Evolutionary conservation across 768 basidiomycete genomes (phyloP).

Genomic region (Collybia nuda): DNA sequence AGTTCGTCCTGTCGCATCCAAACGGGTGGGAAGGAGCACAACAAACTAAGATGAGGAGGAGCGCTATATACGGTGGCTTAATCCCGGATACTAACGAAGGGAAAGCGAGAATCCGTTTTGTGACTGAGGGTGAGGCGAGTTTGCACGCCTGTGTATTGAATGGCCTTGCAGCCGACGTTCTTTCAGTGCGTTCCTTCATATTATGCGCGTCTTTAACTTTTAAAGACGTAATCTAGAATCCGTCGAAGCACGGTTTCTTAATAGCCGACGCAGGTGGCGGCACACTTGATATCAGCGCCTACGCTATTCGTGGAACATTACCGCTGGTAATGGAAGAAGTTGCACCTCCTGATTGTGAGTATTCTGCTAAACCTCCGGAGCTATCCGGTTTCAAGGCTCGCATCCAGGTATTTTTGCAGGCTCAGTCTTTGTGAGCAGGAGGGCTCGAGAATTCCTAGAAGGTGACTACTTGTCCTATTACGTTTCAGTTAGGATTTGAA

Average conservation of each 20-base stretch:
- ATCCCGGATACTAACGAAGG: constrained; percentile 76
- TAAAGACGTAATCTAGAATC: constrained; percentile 43
- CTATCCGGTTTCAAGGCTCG: constrained; percentile 2
- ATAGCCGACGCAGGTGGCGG: constrained; percentile 83
- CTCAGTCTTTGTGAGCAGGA: constrained; percentile 77
- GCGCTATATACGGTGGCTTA: constrained; percentile 68
- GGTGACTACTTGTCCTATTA: constrained; percentile 32
- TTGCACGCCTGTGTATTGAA: constrained; percentile 78
- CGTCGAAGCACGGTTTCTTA: constrained; percentile 75
- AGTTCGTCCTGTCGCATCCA: constrained; percentile 77
- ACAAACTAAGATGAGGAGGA: constrained; percentile 74
- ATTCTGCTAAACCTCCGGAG: neutral
- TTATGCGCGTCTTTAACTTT: neutral
- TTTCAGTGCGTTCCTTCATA: constrained; percentile 49
- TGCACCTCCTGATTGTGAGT: constrained; percentile 78
- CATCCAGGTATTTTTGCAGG: constrained; percentile 74
- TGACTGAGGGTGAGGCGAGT: constrained; percentile 84
- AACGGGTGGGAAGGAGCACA: constrained; percentile 85
- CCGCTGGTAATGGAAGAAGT: constrained; percentile 82
- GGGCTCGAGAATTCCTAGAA: constrained; percentile 71
- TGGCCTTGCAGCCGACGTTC: constrained; percentile 74
- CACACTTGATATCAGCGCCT: constrained; percentile 79
- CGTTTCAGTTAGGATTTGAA: neutral
- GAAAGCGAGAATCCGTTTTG: constrained; percentile 72
- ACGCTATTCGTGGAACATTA: constrained; percentile 66